Conservation (phyloP, 306 rosid genomes). For the Vigna reflexopilosa region DNA sequence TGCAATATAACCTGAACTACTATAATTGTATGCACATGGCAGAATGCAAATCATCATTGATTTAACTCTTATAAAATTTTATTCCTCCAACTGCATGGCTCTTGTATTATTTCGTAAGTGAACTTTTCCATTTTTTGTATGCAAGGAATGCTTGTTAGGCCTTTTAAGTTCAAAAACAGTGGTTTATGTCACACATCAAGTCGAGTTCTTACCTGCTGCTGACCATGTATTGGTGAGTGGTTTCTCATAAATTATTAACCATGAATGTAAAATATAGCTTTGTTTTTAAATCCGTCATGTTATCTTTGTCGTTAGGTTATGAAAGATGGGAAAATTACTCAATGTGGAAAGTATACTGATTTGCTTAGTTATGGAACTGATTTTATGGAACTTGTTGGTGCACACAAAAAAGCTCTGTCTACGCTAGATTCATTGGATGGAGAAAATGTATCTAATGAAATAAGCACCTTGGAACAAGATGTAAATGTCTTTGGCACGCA, state of each 20-base stretch:
- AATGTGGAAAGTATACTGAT: constrained; percentile 76
- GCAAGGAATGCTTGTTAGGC: constrained; percentile 63
- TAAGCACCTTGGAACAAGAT: constrained; percentile 41
- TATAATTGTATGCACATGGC: not conserved
- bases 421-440: constrained; percentile 56
- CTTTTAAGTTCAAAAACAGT: constrained; percentile 72
- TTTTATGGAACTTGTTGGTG: constrained; percentile 87
- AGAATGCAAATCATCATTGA: not conserved
- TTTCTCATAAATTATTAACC: not conserved
- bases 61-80: not conserved
- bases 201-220: constrained; percentile 84
- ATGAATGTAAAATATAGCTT: not conserved
- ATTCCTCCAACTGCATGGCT: not conserved
- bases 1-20: not conserved
- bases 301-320: constrained; percentile 60
- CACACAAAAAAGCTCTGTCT: constrained; percentile 78
- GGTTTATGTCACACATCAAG: constrained; percentile 83
- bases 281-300: not conserved
- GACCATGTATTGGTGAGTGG: constrained; percentile 72
- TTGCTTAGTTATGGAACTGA: constrained; percentile 70
- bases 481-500: constrained; percentile 32
- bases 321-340: constrained; percentile 82
- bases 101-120: constrained; percentile 5
- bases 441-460: constrained; percentile 40
- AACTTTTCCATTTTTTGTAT: constrained; percentile 15